Evolutionary conservation across 2,329 filamentous ascomycete species (phyloP).

Genomic region (Talaromyces sp.): DNA sequence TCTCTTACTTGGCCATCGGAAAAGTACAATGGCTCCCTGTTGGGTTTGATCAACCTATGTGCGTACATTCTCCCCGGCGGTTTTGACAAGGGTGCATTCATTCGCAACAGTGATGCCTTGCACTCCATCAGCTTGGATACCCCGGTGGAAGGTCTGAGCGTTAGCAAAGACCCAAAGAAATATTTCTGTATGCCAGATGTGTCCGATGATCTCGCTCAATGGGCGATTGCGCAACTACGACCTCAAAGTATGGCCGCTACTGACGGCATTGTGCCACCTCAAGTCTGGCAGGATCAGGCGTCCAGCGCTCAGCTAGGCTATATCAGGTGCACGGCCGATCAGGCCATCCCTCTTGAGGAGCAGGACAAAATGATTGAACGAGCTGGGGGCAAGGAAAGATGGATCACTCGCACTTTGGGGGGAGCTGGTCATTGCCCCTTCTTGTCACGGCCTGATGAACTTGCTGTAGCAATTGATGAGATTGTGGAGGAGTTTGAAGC

Average conservation of each 20-base stretch:
- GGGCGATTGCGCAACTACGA: neutral
- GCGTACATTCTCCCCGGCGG: neutral
- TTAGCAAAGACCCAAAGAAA: neutral
- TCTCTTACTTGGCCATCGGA: neutral
- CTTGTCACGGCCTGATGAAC: neutral
- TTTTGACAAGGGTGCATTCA: neutral
- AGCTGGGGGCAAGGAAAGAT: neutral
- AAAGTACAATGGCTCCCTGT: neutral
- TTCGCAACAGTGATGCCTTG: neutral
- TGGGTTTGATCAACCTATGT: neutral
- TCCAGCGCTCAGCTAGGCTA: neutral
- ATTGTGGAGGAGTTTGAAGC: constrained; percentile 10
- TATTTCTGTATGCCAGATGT: neutral
- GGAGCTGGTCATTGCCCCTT: constrained; percentile 6
- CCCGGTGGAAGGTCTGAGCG: neutral
- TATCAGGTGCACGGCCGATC: neutral
- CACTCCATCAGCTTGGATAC: neutral
- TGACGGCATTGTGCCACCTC: neutral
- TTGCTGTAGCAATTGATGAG: constrained; percentile 1
- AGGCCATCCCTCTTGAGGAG: neutral
- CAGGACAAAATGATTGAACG: neutral
- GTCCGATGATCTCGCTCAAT: neutral
- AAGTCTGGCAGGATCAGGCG: neutral
- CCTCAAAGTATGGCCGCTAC: constrained; percentile 4
- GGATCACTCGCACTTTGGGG: neutral